phyloP scores from a whole-genome alignment of 2,329 filamentous ascomycete species.

The Botryosphaeria agaves region DNA sequence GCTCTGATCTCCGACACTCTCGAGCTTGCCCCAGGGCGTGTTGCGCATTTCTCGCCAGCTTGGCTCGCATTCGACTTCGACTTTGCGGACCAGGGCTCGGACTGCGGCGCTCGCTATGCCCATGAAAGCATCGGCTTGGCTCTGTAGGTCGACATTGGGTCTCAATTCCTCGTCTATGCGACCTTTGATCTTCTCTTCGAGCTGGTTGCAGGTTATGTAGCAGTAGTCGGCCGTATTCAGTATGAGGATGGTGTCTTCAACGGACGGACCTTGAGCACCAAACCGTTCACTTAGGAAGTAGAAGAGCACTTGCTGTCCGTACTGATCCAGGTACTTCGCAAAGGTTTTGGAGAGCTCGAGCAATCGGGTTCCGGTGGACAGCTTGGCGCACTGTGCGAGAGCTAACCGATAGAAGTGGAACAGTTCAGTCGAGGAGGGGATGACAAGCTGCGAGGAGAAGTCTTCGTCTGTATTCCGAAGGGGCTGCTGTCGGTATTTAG shows the following conservation, averaged over 20 bases:
- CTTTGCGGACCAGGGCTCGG: conserved; percentile 63
- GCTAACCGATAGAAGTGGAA: conserved; percentile 95
- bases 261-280: conserved; percentile 35
- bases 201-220: conserved; percentile 78
- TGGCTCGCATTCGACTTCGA: conserved; percentile 67
- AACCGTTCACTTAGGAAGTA: conserved; percentile 47
- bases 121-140: conserved; percentile 87
- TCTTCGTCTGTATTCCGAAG: conserved; percentile 74
- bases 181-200: conserved; percentile 88
- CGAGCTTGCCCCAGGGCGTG: conserved; percentile 86
- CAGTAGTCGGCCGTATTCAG: conserved; percentile 97
- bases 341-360: conserved; percentile 73
- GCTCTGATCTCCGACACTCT: conserved; percentile 84
- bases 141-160: conserved; percentile 68
- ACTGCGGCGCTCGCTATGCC: conserved; percentile 83
- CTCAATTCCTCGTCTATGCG: conserved; percentile 68
- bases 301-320: conserved; percentile 81
- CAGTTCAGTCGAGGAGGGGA: conserved; percentile 84
- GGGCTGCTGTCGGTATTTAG: conserved; percentile 71
- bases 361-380: conserved; percentile 78
- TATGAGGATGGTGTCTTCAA: conserved; percentile 70
- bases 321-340: conserved; percentile 86
- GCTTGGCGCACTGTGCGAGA: conserved; percentile 83
- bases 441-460: conserved; percentile 77
- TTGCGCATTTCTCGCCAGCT: conserved; percentile 97